A percentile compares a stretch with the other conserved stretches of the same genome.
Evolutionary conservation across 192 early-diverging fungal species (phyloP).

Genomic region (Phycomyces blakesleeanus): DNA sequence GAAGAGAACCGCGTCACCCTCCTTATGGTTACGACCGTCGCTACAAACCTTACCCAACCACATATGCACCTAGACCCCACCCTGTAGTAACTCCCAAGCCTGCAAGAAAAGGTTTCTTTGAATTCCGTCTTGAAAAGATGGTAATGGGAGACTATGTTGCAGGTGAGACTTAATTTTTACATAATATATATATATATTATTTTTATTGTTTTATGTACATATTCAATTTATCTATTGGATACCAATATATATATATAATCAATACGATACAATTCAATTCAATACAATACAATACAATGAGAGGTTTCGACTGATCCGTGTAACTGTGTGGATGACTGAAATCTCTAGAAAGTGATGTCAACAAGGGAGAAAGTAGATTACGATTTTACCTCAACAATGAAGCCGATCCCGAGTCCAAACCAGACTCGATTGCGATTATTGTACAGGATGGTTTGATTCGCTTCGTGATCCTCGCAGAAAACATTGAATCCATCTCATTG

Average conservation of each 20-base stretch:
- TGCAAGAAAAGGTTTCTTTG: slow-evolving; percentile 12
- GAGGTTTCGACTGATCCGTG: no score
- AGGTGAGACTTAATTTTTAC: slow-evolving; percentile 4
- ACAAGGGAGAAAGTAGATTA: slow-evolving; percentile 12
- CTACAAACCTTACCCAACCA: no score
- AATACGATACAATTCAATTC: no score
- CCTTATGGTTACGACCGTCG: no score
- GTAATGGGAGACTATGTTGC: slow-evolving; percentile 16
- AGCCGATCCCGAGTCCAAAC: slow-evolving; percentile 12
- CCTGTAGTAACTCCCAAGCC: slow-evolving; percentile 9
- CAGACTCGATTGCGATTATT: slow-evolving; percentile 19
- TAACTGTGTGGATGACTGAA: no score
- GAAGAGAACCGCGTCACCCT: no score
- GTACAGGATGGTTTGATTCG: slow-evolving; percentile 14
- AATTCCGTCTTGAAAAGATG: slow-evolving; percentile 17
- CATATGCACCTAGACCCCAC: background rate
- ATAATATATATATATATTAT: no score
- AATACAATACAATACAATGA: no score
- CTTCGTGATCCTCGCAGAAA: slow-evolving; percentile 9
- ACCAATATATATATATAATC: no score
- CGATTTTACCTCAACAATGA: slow-evolving; percentile 18
- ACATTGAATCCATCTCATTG: slow-evolving; percentile 13
- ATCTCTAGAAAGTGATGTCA: no score
- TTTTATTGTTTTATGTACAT: background rate
- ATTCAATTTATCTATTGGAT: background rate